Conservation (phyloP, 192 early-diverging fungal genomes). For the Gonapodya prolifera region DNA sequence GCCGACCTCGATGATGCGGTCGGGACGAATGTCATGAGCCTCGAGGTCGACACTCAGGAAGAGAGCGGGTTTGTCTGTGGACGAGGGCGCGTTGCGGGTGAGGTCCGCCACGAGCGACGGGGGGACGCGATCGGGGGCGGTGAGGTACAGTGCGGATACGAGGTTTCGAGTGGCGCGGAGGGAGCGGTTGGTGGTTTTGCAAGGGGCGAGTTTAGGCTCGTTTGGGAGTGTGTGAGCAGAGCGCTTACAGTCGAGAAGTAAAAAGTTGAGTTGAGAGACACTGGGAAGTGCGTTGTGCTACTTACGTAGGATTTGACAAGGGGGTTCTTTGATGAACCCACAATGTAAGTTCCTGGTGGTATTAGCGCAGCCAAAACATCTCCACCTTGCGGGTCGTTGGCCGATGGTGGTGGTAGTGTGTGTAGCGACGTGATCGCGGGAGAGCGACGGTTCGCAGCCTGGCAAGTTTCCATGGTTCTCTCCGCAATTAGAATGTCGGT, state of each 20-base stretch:
- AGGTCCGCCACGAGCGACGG: not conserved
- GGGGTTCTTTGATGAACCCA: not conserved
- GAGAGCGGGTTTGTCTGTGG: not conserved
- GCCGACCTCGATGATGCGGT: not conserved
- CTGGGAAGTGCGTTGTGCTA: not conserved
- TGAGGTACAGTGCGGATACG: not conserved
- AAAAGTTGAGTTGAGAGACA: not conserved
- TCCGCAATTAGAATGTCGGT: not conserved
- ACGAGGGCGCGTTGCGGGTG: not conserved
- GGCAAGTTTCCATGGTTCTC: not conserved
- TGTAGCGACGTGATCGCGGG: not conserved
- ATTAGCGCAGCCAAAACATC: not conserved
- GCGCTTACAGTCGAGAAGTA: not conserved
- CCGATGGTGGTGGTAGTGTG: not conserved
- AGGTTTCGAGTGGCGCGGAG: not conserved
- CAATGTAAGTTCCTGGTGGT: not conserved
- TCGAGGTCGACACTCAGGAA: not conserved
- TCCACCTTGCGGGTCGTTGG: not conserved
- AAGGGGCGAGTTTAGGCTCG: not conserved
- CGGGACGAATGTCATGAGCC: not conserved
- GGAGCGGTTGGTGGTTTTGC: not conserved
- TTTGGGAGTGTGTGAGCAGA: not conserved
- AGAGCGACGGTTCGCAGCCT: not conserved
- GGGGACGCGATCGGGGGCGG: not conserved
- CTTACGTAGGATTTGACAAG: not conserved